phyloP scores from a whole-genome alignment of 2,329 filamentous ascomycete species.

The Chrysoporthe cubensis region DNA sequence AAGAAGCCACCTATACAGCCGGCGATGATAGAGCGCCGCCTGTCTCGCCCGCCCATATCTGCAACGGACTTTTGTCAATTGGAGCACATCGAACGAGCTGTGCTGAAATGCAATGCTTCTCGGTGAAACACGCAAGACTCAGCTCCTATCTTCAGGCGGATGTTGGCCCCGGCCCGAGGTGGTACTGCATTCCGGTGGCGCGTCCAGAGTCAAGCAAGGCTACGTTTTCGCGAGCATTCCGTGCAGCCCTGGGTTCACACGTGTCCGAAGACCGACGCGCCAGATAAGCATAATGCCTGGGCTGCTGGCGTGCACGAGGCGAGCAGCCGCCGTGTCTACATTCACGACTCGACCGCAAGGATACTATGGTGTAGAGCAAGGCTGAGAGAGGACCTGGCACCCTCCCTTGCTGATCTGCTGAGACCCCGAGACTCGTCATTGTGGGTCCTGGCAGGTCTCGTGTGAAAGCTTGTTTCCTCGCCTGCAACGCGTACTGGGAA shows the following conservation, averaged over 20 bases:
- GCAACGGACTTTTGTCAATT: too few relatives aligned
- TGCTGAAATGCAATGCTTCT: too few relatives aligned
- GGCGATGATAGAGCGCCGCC: too few relatives aligned
- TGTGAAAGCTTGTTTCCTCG: neutral
- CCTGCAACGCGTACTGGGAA: neutral
- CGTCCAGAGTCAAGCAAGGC: neutral
- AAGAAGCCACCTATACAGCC: too few relatives aligned
- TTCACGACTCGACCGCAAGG: neutral
- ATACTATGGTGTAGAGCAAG: neutral
- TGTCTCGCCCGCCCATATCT: too few relatives aligned
- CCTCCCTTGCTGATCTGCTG: constrained; percentile 6
- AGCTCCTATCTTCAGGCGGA: too few relatives aligned
- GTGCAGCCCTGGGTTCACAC: neutral
- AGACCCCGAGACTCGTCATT: constrained; percentile 10
- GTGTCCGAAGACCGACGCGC: neutral
- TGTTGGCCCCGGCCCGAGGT: too few relatives aligned
- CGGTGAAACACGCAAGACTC: too few relatives aligned
- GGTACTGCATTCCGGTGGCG: constrained; percentile 1
- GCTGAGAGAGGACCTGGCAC: neutral
- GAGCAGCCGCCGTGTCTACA: neutral
- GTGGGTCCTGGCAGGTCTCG: constrained; percentile 2
- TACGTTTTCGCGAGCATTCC: neutral
- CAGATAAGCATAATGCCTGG: neutral
- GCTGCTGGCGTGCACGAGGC: neutral
- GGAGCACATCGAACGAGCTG: too few relatives aligned